These are phyloP conservation scores for Physcomitrellopsis africana DNA, from an alignment of 225 moss, liverwort and hornwort species.

Conservation along the genomic window DNA sequence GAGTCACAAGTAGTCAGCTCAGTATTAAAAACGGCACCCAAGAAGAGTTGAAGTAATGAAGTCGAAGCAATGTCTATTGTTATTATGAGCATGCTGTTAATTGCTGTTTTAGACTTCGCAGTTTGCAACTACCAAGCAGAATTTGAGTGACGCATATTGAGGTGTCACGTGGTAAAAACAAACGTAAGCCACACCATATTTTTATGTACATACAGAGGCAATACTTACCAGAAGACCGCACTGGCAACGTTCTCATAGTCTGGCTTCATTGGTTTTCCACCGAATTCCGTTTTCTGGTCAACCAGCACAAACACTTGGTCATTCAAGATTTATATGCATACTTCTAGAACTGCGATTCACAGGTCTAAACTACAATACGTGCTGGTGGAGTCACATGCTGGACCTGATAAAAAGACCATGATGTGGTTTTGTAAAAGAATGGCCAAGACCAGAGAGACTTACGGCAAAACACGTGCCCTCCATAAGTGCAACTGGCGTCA, in stretches of 20 bases:
- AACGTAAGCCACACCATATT: background rate
- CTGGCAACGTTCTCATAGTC: slow-evolving; percentile 76
- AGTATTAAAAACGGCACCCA: background rate
- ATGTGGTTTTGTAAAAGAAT: slow-evolving; percentile 1
- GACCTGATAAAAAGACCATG: slow-evolving; percentile 16
- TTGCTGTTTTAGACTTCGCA: background rate
- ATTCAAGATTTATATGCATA: background rate
- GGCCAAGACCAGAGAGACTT: slow-evolving; percentile 31
- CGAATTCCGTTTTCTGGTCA: slow-evolving; percentile 83
- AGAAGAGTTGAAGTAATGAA: background rate
- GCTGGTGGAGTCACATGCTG: background rate
- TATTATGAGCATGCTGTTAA: background rate
- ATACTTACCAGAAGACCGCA: slow-evolving; percentile 78
- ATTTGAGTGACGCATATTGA: background rate
- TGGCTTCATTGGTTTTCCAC: slow-evolving; percentile 66
- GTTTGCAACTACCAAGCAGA: background rate
- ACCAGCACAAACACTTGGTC: slow-evolving; percentile 14
- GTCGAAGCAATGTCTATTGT: background rate
- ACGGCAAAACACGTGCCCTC: slow-evolving; percentile 88
- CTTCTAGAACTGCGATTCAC: slow-evolving; percentile 1
- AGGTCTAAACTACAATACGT: background rate
- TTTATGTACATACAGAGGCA: slow-evolving; percentile 6
- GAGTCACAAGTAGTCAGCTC: slow-evolving; percentile 29
- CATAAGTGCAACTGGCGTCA: slow-evolving; percentile 98
- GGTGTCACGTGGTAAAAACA: slow-evolving; percentile 2